phyloP scores from a whole-genome alignment of 2,329 filamentous ascomycete species.

The Fusarium sp. region DNA sequence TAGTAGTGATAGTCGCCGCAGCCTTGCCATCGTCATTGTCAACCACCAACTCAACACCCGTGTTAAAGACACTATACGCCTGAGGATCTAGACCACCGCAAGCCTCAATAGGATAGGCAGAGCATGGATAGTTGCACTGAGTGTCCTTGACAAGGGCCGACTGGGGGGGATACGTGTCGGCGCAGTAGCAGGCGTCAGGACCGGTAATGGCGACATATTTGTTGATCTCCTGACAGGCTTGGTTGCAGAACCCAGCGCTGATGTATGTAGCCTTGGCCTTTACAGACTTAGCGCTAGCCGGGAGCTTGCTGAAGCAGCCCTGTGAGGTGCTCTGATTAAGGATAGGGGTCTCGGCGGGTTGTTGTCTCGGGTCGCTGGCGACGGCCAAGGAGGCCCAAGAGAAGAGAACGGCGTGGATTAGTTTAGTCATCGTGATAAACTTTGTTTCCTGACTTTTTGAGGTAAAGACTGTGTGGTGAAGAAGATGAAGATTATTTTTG shows the following conservation, averaged over 20 bases:
- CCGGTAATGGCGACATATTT: not conserved
- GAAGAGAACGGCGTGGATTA: not conserved
- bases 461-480: not conserved
- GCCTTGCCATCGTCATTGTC: not conserved
- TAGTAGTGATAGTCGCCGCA: not conserved
- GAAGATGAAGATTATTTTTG: not conserved
- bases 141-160: slow-evolving; percentile 6
- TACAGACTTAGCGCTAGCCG: not conserved
- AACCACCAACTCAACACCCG: not conserved
- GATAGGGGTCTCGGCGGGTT: not conserved
- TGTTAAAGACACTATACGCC: not conserved
- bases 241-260: not conserved
- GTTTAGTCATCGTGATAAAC: not conserved
- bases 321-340: not conserved
- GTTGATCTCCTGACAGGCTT: not conserved
- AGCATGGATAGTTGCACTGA: slow-evolving; percentile 12
- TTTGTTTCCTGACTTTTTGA: not conserved
- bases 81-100: not conserved
- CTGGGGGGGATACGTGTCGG: slow-evolving; percentile 15
- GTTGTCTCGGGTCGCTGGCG: not conserved
- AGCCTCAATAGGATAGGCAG: not conserved
- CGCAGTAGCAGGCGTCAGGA: slow-evolving; percentile 11
- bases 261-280: not conserved
- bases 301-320: slow-evolving; percentile 1
- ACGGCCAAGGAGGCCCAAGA: not conserved